These are phyloP conservation scores for Cladosporium sp. DNA, from an alignment of 2,329 filamentous ascomycete genomes.

Conservation along the genomic window DNA sequence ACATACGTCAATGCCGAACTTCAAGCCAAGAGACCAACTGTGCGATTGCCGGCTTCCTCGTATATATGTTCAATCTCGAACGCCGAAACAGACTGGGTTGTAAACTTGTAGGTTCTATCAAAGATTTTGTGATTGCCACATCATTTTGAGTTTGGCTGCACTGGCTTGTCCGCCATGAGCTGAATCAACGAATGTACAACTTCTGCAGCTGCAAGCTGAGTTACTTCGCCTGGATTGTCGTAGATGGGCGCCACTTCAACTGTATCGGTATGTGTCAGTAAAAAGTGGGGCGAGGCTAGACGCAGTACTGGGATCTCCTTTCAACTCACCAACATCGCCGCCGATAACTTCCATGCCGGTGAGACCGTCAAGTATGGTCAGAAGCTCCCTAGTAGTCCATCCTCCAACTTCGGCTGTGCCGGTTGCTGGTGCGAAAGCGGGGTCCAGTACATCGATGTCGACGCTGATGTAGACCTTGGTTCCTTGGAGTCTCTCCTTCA, in stretches of 20 bases:
- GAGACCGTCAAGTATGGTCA: constrained; percentile 55
- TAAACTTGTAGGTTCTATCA: no score
- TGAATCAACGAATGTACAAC: constrained; percentile 46
- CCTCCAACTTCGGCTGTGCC: constrained; percentile 57
- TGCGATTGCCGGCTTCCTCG: no score
- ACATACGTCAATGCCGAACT: no score
- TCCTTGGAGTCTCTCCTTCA: constrained; percentile 46
- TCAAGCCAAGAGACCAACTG: no score
- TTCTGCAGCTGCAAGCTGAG: constrained; percentile 50
- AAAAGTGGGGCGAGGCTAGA: background rate
- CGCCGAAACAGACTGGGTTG: no score
- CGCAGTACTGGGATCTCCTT: background rate
- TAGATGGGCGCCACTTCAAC: constrained; percentile 59
- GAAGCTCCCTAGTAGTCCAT: constrained; percentile 54
- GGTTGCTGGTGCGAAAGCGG: constrained; percentile 48
- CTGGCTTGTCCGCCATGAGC: constrained; percentile 41
- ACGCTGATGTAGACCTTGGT: constrained; percentile 52
- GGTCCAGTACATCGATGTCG: constrained; percentile 53
- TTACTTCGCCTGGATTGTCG: constrained; percentile 55
- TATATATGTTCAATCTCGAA: no score
- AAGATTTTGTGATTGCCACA: no score
- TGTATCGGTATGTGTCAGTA: constrained; percentile 15
- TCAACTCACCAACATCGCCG: constrained; percentile 46
- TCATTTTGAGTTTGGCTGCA: constrained; percentile 13
- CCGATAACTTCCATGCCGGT: constrained; percentile 52